These are phyloP conservation scores for Chaetoceros tenuissimus DNA, from an alignment of 108 stramenopile species.

Conservation along the genomic window DNA sequence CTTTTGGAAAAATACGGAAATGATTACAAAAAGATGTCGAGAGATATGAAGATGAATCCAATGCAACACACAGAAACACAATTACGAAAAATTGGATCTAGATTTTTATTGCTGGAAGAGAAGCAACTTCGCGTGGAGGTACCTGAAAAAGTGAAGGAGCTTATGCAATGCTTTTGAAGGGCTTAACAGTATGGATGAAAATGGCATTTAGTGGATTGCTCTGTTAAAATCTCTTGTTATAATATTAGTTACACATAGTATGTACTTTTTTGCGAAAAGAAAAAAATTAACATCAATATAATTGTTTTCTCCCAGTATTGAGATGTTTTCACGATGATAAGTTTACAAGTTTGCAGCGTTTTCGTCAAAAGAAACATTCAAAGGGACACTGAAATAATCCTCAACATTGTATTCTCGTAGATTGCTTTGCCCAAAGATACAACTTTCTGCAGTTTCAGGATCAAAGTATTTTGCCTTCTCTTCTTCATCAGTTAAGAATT, in stretches of 20 bases:
- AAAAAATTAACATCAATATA: no score
- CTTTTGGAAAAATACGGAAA: constrained; percentile 66
- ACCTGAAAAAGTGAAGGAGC: constrained; percentile 45
- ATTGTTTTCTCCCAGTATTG: no score
- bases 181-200: no score
- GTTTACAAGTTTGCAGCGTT: no score
- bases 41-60: constrained; percentile 66
- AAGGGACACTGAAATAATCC: constrained; percentile 58
- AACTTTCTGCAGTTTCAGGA: constrained; percentile 38
- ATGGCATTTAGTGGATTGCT: no score
- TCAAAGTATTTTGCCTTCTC: constrained; percentile 35
- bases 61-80: constrained; percentile 72
- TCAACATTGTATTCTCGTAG: constrained; percentile 44
- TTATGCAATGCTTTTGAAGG: constrained; percentile 5
- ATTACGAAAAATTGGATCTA: constrained; percentile 60
- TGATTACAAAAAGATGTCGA: constrained; percentile 57
- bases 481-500: constrained; percentile 47
- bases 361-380: constrained; percentile 56
- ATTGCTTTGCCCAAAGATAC: constrained; percentile 28
- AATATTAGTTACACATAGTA: background rate
- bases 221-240: background rate
- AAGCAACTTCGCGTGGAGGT: constrained; percentile 54
- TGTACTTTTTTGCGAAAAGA: no score
- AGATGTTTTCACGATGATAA: no score
- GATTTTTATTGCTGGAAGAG: constrained; percentile 48